Evolutionary conservation across 768 basidiomycete species (phyloP), one percentile per base, ranked within the genome.

Genomic region (Tulasnella sp.): DNA sequence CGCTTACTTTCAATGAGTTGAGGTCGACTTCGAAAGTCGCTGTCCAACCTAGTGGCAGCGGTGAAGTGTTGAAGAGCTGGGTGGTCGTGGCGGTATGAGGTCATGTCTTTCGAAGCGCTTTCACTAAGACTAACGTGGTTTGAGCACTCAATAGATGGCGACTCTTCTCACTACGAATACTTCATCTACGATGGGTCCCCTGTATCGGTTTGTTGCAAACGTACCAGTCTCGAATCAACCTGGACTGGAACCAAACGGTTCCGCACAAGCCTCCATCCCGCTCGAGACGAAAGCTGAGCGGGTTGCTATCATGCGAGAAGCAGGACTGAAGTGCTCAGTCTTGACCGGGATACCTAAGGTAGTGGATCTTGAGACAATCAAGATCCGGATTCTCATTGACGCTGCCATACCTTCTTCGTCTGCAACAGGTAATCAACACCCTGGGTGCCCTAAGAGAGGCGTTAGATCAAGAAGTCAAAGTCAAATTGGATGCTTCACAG

Each of bases 321-420:
- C 91, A 36, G 91, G 91, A 36, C 78, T 96, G 79, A 96, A 96
- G 82, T 93, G 92, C 78, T 86, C 88, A 77, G 90, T 94, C 77
- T 95, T 96, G 78, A 87, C 93, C 71, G 92, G 92, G 62, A 91
- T 94, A 70, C 91, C 92, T 76, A 85, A 90, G 79, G 91, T 92
- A 78, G 82, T 87, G n/a, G 14, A 8, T 4, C 41, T 19, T 80
- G 44, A 36, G 59, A 17, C 34, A 39, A 59, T 37, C 36, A 52
- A 76, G 73, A 14, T 47, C 64, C 22, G 32, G 35, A 36, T 22
- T 26, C 35, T 41, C n/a, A n/a, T n/a, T n/a, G n/a, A 26, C n/a
- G 37, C 62, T 62, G 47, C 26, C 42, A 26, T 12, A 40, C 71
- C 40, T 19, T 35, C 37, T 32, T 73, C 35, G 39, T 41, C 81